These are phyloP conservation scores for Backusella parvicylindrica DNA, from an alignment of 192 early-diverging fungal genomes.

Conservation along the genomic window DNA sequence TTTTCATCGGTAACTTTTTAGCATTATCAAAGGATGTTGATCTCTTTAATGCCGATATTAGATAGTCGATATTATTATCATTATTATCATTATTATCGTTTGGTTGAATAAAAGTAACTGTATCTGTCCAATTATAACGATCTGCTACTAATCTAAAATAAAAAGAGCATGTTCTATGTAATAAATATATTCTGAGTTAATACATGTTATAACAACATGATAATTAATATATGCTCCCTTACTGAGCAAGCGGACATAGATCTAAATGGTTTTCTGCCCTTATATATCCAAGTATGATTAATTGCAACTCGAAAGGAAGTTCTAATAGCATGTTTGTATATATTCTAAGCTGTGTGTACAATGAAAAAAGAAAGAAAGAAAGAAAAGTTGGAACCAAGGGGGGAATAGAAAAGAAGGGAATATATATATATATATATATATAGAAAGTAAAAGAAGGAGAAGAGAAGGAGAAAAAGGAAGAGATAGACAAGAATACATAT, in stretches of 20 bases:
- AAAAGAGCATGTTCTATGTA: not conserved
- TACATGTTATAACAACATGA: not conserved
- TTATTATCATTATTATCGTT: not conserved
- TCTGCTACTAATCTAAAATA: conserved; percentile 5
- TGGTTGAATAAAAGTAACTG: not conserved
- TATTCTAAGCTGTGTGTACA: not conserved
- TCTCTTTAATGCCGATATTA: not conserved
- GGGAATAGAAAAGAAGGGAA: not conserved
- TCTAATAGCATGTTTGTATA: not conserved
- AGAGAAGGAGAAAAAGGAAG: not conserved
- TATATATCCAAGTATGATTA: conserved; percentile 6
- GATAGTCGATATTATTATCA: not conserved
- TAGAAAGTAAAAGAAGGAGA: not conserved
- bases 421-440: too few species aligned
- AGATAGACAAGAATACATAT: not conserved
- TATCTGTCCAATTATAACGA: conserved; percentile 5
- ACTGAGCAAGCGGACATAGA: conserved; percentile 10
- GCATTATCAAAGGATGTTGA: not conserved
- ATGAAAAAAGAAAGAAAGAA: not conserved
- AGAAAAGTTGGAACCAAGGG: not conserved
- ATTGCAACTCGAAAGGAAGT: conserved; percentile 12
- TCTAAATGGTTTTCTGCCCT: conserved; percentile 10
- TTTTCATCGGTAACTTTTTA: not conserved
- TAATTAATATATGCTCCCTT: not conserved
- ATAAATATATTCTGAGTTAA: not conserved